Evolutionary conservation across 306 rosid species (phyloP), one percentile per base, ranked within the genome.

Genomic region (Prunus fruticosa): DNA sequence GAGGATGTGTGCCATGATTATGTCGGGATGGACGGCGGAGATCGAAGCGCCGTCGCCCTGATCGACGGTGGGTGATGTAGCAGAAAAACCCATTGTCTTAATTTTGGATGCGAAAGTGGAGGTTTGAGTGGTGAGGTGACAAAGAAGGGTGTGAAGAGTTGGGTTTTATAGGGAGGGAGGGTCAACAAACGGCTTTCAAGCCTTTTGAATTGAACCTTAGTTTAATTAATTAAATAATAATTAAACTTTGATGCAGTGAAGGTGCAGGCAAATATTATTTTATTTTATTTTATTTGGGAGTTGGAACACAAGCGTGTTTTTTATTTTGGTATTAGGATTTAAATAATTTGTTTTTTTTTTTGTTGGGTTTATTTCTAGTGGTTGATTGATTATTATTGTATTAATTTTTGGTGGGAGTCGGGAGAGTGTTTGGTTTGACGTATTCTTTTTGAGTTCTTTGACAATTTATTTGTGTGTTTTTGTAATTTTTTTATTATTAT

Each of bases 1-100:
- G 27, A 95, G 91, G 84, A 95, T 88, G 78, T 92, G 97, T 32
- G 88, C 58, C 69, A 66, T 87, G 51, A 95, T 80, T 80, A 95
- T 69, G 81, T 92, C 91, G 2, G 86, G 58, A 56, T 89, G 93
- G 64, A 95, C 15, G 76, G 86, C 51, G 70, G 88, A 62, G 84
- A 91, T 85, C 6, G 71, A 34, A 30, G 78, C 32, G 58, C 27
- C 51, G 9, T 78, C 43, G 69, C 62, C 56, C 2, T 75, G 73
- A 19, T 70, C 71, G 30, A 13, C 76, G 25, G 28, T 15, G 2
- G 84, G 8, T 1, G 57, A 11, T 34, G 49, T 53, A 5, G 47
- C 13, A 7, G 80, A 46, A n/a, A 89, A 65, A 64, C 76, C 65
- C 83, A 77, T 74, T n/a, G 61, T n/a, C 1, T 22, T 54, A 8